Base-by-base conservation (phyloP, 495 filamentous ascomycete species). In the Aspergillus conjunctus region DNA sequence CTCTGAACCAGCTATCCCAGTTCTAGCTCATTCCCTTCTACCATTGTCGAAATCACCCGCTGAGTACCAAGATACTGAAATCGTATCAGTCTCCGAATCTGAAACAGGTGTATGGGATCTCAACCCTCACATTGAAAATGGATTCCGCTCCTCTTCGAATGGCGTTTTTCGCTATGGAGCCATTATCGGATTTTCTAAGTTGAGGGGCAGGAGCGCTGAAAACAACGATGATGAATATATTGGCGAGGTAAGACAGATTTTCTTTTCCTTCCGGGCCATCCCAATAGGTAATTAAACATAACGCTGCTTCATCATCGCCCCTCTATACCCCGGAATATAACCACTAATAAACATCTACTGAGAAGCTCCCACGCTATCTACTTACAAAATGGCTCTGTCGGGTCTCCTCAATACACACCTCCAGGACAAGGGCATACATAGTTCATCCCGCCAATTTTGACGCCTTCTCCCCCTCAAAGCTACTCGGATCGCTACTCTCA, bases 391-490 rank as follows among this genome's bases (percentile, higher is more conserved):
- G 65, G 53, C 60, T 71, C 15, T 58, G 18, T 20, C 51, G 33
- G 32, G 21, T 30, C 39, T 1, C 45, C 64, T 51, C 46, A 56
- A 18, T 61, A 56, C 33, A 60, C 56, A 43, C n/a, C 26, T 14
- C 51, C 59, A 37, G 46, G 63, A 34, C 59, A 69, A 53, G 69
- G 55, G 64, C 69, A 18, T 79, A 73, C 64, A 78, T 80, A 33
- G 75, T 80, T 50, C 89, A 96, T 73, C 92, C 90, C 1, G 85
- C 86, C 32, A 93, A 90, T 69, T 91, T 89, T n/a, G 85, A 90
- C 44, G 91, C 88, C 3, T 91, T 96, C 43, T 85, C 88, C 31
- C 79, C 93, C 12, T 89, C 91, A 69, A 85, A 79, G 12, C 73
- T 96, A 52, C 80, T 91, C 41, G 58, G 66, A 7, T 68, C 65